phyloP scores from a whole-genome alignment of 768 basidiomycete genomes.

The Tylopilus subfusipes region DNA sequence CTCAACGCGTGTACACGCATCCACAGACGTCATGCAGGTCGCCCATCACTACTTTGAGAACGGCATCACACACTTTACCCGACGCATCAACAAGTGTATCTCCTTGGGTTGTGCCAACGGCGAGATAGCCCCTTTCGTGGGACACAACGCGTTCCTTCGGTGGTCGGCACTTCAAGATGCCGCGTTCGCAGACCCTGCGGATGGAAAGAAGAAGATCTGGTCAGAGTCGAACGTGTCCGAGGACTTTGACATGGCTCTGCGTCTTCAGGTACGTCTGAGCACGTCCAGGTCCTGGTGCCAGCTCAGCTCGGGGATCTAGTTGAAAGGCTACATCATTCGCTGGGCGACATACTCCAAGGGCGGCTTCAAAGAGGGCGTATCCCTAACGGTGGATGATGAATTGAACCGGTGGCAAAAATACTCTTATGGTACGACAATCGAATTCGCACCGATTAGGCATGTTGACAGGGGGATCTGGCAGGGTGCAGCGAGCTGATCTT shows the following conservation, averaged over 20 bases:
- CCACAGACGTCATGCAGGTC: conserved; percentile 82
- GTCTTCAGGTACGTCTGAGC: conserved; percentile 40
- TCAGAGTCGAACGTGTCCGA: conserved; percentile 66
- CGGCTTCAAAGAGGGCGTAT: conserved; percentile 94
- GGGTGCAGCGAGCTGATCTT: conserved; percentile 62
- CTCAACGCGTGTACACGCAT: not conserved
- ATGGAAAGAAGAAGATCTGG: conserved; percentile 68
- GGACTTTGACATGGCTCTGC: conserved; percentile 66
- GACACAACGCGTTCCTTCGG: conserved; percentile 85
- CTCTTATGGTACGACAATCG: conserved; percentile 54
- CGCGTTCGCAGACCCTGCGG: conserved; percentile 54
- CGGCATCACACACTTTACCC: conserved; percentile 85
- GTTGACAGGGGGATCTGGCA: conserved; percentile 29
- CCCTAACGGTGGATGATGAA: conserved; percentile 86
- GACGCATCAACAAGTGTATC: conserved; percentile 80
- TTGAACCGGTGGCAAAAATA: conserved; percentile 95
- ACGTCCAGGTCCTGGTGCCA: not conserved
- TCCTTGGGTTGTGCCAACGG: conserved; percentile 78
- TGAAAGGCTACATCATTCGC: conserved; percentile 31
- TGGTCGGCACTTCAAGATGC: conserved; percentile 91
- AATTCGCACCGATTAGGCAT: conserved; percentile 16
- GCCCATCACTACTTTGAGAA: conserved; percentile 90
- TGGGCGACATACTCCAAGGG: conserved; percentile 87
- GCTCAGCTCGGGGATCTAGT: conserved; percentile 2
- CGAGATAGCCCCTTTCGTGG: conserved; percentile 75